Percentiles rank a stretch among this genome's conserved stretches.
Conservation (phyloP, 495 filamentous ascomycete species). For the Chaetomidium leptoderma region DNA sequence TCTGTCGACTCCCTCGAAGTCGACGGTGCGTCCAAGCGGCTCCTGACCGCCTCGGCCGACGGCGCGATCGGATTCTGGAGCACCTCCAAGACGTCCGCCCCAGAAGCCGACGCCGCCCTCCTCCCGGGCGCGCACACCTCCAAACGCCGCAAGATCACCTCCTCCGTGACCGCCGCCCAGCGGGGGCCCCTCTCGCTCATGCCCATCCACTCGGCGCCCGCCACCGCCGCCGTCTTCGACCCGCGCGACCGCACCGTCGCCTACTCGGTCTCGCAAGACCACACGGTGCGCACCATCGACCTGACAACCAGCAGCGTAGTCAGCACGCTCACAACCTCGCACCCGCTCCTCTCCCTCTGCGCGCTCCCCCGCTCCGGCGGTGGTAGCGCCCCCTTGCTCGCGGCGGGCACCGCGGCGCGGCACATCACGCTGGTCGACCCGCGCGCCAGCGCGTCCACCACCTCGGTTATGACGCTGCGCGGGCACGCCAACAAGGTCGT, state of each 20-base stretch:
- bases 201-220: slow-evolving; percentile 63
- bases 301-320: slow-evolving; percentile 70
- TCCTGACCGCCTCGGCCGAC: slow-evolving; percentile 80
- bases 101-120: slow-evolving; percentile 60
- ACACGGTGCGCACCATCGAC: slow-evolving; percentile 86
- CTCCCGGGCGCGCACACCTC: slow-evolving; percentile 57
- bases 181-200: slow-evolving; percentile 75
- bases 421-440: slow-evolving; percentile 90
- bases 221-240: slow-evolving; percentile 76
- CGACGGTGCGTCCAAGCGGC: slow-evolving; percentile 65
- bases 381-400: slow-evolving; percentile 59
- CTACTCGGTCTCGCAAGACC: slow-evolving; percentile 85
- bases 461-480: slow-evolving; percentile 79
- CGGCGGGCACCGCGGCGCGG: slow-evolving; percentile 78
- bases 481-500: slow-evolving; percentile 85
- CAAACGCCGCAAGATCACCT: slow-evolving; percentile 75
- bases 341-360: slow-evolving; percentile 70
- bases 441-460: slow-evolving; percentile 63
- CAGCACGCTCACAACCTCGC: slow-evolving; percentile 74
- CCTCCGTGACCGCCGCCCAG: slow-evolving; percentile 59
- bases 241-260: slow-evolving; percentile 78
- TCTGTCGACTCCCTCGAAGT: slow-evolving; percentile 73
- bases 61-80: slow-evolving; percentile 81
- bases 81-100: slow-evolving; percentile 64
- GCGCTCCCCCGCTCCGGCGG: slow-evolving; percentile 51